These are phyloP conservation scores for Naganishia randhawae DNA, from an alignment of 768 basidiomycete genomes.

Conservation along the genomic window DNA sequence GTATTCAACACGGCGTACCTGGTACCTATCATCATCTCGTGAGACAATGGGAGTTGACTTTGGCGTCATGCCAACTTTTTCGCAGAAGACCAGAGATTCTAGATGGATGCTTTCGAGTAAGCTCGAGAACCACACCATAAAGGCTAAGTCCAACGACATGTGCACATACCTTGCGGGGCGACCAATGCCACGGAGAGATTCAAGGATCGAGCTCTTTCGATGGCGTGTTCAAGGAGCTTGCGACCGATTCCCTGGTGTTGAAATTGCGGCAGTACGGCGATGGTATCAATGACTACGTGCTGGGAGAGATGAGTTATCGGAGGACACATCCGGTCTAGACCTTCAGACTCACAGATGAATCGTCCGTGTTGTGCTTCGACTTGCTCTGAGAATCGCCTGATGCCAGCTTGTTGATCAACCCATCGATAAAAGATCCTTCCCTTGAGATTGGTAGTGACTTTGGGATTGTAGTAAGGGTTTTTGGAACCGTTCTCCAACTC, in stretches of 20 bases:
- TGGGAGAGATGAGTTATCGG: not conserved
- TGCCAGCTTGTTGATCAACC: slow-evolving; percentile 8
- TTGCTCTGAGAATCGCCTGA: not conserved
- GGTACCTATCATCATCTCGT: slow-evolving; percentile 16
- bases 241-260: slow-evolving; percentile 18
- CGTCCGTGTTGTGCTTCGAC: slow-evolving; percentile 3
- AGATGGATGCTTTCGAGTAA: not conserved
- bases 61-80: not conserved
- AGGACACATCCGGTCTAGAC: not conserved
- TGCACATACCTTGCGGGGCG: slow-evolving; percentile 10
- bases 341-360: slow-evolving; percentile 1
- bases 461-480: slow-evolving; percentile 16
- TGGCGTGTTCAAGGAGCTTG: slow-evolving; percentile 3
- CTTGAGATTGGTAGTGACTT: not conserved
- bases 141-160: too few species aligned
- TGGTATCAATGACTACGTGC: not conserved
- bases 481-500: not conserved
- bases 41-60: slow-evolving; percentile 2
- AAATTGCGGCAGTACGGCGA: slow-evolving; percentile 9
- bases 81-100: not conserved
- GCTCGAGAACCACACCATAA: too few species aligned
- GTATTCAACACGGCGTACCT: not conserved
- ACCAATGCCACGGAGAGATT: not conserved
- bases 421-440: slow-evolving; percentile 2
- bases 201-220: not conserved